Evolutionary conservation across 768 basidiomycete genomes (phyloP), one percentile per base, ranked within the genome.

Genomic region (Lentinula sp.): DNA sequence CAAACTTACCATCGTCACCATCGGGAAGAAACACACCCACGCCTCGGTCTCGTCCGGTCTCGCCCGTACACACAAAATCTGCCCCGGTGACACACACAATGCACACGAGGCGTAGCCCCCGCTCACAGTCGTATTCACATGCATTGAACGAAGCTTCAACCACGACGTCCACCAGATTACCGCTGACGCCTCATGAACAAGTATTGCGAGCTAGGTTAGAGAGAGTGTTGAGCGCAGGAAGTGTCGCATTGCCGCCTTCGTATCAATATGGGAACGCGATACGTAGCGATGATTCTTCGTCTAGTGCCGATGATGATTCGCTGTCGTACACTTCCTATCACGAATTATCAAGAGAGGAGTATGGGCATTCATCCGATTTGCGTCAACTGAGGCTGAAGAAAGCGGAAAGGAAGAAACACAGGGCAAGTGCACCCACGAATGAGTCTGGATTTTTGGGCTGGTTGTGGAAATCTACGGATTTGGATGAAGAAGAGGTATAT

Each of bases 201-300:
- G 56, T 57, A 6, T 11, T 57, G 56, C 40, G 56, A 32, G 56
- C 56, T 4, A 57, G 56, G n/a, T 57, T 57, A 15, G 56, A 57
- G 32, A 57, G 28, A 28, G 45, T 57, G 34, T 45, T 57, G 32
- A 46, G 21, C 18, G 35, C 53, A 23, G 53, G 53, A 21, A 35
- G 50, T 34, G 50, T 51, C 11, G 45, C 45, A 16, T 46, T 28
- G 45, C 45, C 45, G 16, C 7, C 32, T 31, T 35, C 50, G 15
- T 39, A 54, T 11, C 53, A 54, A 4, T 34, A 54, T 35, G 31
- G 53, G 11, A 39, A n/a, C n/a, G 7, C 50, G 4, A 51, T 11
- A 13, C 50, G 37, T 37, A 35, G 53, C 37, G 39, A 18, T 54
- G 34, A 35, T 34, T 39, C 53, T n/a, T 39, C 37, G 18, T 54